These are phyloP conservation scores for Yarrowia divulgata DNA, from an alignment of 805 yeast species.

Conservation along the genomic window DNA sequence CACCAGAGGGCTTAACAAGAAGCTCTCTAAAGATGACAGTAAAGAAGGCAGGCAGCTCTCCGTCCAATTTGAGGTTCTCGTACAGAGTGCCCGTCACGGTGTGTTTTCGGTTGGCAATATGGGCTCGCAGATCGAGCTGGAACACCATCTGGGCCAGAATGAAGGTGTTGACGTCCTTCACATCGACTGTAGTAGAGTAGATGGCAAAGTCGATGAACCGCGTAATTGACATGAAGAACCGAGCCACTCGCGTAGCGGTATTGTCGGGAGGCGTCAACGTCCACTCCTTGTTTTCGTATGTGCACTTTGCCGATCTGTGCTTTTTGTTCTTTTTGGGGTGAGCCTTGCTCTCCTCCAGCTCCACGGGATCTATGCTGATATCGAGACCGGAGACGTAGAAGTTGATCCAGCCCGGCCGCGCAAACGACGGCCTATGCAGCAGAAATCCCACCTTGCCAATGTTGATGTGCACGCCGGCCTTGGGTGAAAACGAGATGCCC, in stretches of 20 bases:
- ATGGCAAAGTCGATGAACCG: conserved; percentile 47
- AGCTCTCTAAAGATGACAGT: conserved; percentile 47
- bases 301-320: conserved; percentile 7
- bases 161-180: conserved; percentile 45
- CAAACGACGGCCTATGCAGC: conserved; percentile 53
- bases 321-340: neutral
- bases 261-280: conserved; percentile 45
- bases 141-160: conserved; percentile 47
- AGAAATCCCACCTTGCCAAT: conserved; percentile 51
- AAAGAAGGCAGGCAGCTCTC: conserved; percentile 48
- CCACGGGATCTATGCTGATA: conserved; percentile 47
- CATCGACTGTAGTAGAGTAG: conserved; percentile 45
- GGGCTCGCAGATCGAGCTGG: conserved; percentile 47
- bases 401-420: conserved; percentile 53
- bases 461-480: conserved; percentile 50
- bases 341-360: conserved; percentile 39
- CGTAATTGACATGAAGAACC: conserved; percentile 42
- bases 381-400: conserved; percentile 49
- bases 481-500: conserved; percentile 50
- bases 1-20: conserved; percentile 46
- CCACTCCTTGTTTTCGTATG: conserved; percentile 42
- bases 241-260: conserved; percentile 41
- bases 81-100: conserved; percentile 52
- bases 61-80: conserved; percentile 44
- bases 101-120: conserved; percentile 1